phyloP scores from a whole-genome alignment of 306 rosid genomes.

The Pterocarpus santalinus region DNA sequence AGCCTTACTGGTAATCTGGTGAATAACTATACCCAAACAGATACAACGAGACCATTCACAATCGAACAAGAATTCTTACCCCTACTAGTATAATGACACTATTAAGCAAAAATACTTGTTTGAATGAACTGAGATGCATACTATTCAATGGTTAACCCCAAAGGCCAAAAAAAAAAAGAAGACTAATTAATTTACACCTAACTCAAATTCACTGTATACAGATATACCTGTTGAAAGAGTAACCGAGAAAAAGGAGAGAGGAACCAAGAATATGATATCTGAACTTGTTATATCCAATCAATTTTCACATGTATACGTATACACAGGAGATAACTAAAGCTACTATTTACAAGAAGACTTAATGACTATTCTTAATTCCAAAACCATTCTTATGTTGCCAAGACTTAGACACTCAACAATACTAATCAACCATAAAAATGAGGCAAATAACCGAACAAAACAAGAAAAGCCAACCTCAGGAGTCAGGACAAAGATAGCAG shows the following conservation, averaged over 20 bases:
- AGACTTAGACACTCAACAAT: not conserved
- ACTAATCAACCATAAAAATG: not conserved
- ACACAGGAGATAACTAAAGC: not conserved
- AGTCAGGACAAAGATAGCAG: conserved; percentile 15
- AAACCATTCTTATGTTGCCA: not conserved
- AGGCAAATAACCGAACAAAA: not conserved
- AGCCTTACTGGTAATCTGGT: not conserved
- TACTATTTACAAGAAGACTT: not conserved
- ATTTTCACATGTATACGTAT: not conserved
- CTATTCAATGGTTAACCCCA: conserved; percentile 12
- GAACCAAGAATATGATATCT: no score
- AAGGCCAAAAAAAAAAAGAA: not conserved
- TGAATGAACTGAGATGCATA: conserved; percentile 15
- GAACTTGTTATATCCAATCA: no score
- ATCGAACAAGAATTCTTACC: conserved; percentile 8
- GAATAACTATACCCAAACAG: not conserved
- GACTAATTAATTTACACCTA: not conserved
- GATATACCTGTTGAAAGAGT: not conserved
- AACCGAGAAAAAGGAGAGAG: no score
- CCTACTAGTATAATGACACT: not conserved
- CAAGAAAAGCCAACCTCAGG: conserved; percentile 32
- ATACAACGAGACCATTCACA: conserved; percentile 12
- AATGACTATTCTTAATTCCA: not conserved
- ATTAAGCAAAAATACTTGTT: not conserved
- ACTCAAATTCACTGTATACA: not conserved